Evolutionary conservation across 164 flowering plant genomes (phyloP).

Genomic region (Santalum album): DNA sequence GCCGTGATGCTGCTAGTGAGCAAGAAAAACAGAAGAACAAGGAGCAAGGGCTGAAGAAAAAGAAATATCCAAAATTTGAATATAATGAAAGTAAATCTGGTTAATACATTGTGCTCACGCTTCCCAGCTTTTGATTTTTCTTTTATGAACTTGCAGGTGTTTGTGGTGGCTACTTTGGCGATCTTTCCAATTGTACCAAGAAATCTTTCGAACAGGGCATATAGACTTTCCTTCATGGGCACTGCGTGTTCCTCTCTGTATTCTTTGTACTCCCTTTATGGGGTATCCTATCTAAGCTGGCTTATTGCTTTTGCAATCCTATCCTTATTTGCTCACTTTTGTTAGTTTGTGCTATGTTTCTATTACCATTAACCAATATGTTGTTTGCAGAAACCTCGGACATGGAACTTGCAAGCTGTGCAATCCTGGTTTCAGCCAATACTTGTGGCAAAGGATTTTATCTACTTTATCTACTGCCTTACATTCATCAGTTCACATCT

Average conservation of each 20-base stretch:
- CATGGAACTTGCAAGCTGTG: slow-evolving; percentile 84
- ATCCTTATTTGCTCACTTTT: neutral
- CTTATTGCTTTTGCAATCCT: neutral
- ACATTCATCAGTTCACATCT: slow-evolving; percentile 72
- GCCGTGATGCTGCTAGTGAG: too few species aligned
- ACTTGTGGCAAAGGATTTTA: slow-evolving; percentile 85
- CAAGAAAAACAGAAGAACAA: too few species aligned
- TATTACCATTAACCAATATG: slow-evolving; percentile 5
- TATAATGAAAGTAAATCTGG: too few species aligned
- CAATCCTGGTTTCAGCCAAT: slow-evolving; percentile 90
- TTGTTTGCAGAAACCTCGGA: slow-evolving; percentile 74
- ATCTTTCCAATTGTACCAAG: slow-evolving; percentile 67
- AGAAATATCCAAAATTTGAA: too few species aligned
- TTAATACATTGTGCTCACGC: neutral
- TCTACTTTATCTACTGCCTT: slow-evolving; percentile 81
- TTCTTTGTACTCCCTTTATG: slow-evolving; percentile 77
- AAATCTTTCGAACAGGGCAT: slow-evolving; percentile 74
- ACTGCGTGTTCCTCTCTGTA: slow-evolving; percentile 71
- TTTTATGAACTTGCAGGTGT: slow-evolving; percentile 41
- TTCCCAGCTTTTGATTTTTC: neutral
- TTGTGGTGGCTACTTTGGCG: slow-evolving; percentile 84
- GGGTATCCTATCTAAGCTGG: slow-evolving; percentile 39
- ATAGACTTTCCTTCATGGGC: slow-evolving; percentile 81
- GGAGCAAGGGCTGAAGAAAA: too few species aligned
- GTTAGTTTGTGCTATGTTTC: neutral